Percentiles rank a stretch among this genome's conserved stretches.
Conservation (phyloP, 352 stramenopile genomes). For the Heterotrichella gracilis region DNA sequence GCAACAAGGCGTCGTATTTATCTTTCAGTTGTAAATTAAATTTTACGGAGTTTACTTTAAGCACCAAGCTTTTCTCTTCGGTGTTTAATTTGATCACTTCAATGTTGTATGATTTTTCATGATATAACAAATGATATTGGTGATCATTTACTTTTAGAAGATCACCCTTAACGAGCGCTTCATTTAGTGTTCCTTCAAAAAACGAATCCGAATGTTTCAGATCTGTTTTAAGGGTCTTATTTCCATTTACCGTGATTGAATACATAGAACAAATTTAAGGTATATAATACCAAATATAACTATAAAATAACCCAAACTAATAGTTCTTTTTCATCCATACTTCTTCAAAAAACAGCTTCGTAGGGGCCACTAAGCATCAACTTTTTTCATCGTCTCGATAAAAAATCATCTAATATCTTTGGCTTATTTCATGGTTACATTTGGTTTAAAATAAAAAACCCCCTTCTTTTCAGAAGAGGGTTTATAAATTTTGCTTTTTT, state of each 20-base stretch:
- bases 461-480: background rate
- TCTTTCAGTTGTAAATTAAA: background rate
- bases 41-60: background rate
- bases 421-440: too few species aligned
- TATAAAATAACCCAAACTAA: too few species aligned
- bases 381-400: too few species aligned
- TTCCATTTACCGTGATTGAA: background rate
- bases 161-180: background rate
- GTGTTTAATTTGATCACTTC: background rate
- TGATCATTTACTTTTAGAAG: background rate
- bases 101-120: background rate
- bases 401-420: too few species aligned
- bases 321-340: too few species aligned
- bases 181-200: background rate
- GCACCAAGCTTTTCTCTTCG: background rate
- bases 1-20: background rate
- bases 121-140: background rate
- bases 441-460: conserved; percentile 7
- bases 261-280: background rate
- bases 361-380: too few species aligned
- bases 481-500: background rate
- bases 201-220: background rate
- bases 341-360: too few species aligned
- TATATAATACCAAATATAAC: too few species aligned
- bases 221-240: background rate